phyloP scores from a whole-genome alignment of 2,329 filamentous ascomycete species.

The Colletotrichum musae region DNA sequence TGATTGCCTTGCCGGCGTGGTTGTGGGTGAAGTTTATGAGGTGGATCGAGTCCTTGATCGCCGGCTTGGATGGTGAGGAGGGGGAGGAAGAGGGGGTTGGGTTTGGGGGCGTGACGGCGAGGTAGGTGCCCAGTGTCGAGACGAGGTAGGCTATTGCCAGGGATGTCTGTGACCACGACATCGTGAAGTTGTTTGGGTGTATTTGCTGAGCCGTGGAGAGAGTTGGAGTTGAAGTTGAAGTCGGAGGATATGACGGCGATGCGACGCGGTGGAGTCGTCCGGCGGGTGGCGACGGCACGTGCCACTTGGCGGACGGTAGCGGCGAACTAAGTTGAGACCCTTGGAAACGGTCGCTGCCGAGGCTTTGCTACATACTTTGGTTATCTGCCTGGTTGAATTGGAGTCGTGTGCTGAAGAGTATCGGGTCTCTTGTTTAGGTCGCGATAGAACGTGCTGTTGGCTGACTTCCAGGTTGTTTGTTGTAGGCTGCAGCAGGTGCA shows the following conservation, averaged over 20 bases:
- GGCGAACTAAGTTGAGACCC: not conserved
- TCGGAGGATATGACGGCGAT: not conserved
- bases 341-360: not conserved
- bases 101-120: slow-evolving; percentile 51
- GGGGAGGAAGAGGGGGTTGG: slow-evolving; percentile 33
- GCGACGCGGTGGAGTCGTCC: not conserved
- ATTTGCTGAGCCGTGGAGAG: not conserved
- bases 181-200: not conserved
- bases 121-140: slow-evolving; percentile 49
- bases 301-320: slow-evolving; percentile 9
- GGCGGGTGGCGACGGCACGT: slow-evolving; percentile 23
- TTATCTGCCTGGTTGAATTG: not conserved
- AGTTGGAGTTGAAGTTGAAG: not conserved
- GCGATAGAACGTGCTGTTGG: no score
- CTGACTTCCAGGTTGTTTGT: no score
- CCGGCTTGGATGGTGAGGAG: not conserved
- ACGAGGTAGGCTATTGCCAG: slow-evolving; percentile 45
- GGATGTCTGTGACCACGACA: slow-evolving; percentile 1
- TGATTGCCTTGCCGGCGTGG: slow-evolving; percentile 43
- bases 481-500: not conserved
- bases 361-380: not conserved
- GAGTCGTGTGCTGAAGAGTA: not conserved
- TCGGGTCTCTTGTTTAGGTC: not conserved
- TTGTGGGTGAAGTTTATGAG: slow-evolving; percentile 46
- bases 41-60: slow-evolving; percentile 41